phyloP scores from a whole-genome alignment of 2,329 filamentous ascomycete genomes.

The Microdochium paspali region DNA sequence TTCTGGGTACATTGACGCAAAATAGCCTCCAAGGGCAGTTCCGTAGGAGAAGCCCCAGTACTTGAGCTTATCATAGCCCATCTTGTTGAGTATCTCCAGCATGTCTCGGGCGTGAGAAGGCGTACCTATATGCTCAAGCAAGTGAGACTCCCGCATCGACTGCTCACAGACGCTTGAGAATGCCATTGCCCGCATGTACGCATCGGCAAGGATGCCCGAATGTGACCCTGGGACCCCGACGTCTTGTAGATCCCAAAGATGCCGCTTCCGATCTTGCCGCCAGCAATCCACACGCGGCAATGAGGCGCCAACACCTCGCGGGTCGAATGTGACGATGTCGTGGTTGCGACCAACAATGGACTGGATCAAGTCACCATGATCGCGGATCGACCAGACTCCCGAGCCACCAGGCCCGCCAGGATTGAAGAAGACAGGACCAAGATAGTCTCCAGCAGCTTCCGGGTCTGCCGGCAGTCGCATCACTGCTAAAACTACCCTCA shows the following conservation, averaged over 20 bases:
- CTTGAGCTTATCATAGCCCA: slow-evolving; percentile 29
- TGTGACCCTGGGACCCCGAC: slow-evolving; percentile 36
- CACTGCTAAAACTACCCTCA: slow-evolving; percentile 24
- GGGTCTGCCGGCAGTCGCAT: slow-evolving; percentile 22
- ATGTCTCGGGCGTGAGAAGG: slow-evolving; percentile 35
- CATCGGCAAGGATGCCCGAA: slow-evolving; percentile 33
- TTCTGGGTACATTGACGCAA: slow-evolving; percentile 42
- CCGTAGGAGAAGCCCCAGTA: slow-evolving; percentile 50
- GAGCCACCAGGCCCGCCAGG: slow-evolving; percentile 39
- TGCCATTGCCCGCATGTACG: slow-evolving; percentile 30
- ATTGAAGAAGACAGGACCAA: slow-evolving; percentile 28
- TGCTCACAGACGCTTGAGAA: slow-evolving; percentile 32
- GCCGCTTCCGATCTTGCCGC: slow-evolving; percentile 27
- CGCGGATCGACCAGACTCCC: slow-evolving; percentile 24
- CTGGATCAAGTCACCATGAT: slow-evolving; percentile 24
- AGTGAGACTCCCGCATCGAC: slow-evolving; percentile 22
- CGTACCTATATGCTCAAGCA: slow-evolving; percentile 32
- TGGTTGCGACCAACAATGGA: slow-evolving; percentile 28
- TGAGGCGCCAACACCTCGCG: slow-evolving; percentile 40
- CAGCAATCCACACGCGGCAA: slow-evolving; percentile 43
- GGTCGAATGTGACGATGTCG: slow-evolving; percentile 42
- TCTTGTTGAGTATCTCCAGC: slow-evolving; percentile 33
- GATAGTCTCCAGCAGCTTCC: slow-evolving; percentile 8
- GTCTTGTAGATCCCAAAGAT: slow-evolving; percentile 32
- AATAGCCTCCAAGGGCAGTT: slow-evolving; percentile 39